A percentile compares a stretch with the other conserved stretches of the same genome.
These are phyloP conservation scores for Aspergillus sparsus DNA, from an alignment of 495 filamentous ascomycete genomes.

Conservation along the genomic window DNA sequence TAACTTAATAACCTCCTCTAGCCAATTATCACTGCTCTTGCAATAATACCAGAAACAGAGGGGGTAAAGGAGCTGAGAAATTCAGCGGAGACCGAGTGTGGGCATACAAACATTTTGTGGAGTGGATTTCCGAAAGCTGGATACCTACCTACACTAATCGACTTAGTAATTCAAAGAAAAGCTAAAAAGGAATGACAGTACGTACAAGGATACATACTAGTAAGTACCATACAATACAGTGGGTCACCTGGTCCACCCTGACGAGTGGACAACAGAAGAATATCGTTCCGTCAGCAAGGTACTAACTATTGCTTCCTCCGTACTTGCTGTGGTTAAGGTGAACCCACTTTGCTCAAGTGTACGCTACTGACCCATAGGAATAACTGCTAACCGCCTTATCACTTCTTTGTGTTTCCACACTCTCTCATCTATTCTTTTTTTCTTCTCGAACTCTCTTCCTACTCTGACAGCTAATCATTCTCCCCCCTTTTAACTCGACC, in stretches of 20 bases:
- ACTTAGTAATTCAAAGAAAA: neutral
- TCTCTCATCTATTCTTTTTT: neutral
- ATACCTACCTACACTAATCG: too few relatives aligned
- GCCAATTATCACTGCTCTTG: too few relatives aligned
- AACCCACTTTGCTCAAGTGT: constrained; percentile 2
- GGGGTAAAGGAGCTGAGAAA: too few relatives aligned
- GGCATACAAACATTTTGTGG: too few relatives aligned
- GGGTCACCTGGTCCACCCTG: neutral
- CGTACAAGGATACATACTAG: constrained; percentile 10
- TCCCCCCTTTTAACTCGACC: constrained; percentile 10
- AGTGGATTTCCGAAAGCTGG: too few relatives aligned
- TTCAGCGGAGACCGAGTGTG: too few relatives aligned
- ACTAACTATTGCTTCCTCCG: neutral
- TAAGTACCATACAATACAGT: constrained; percentile 10
- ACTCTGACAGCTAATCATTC: constrained; percentile 2
- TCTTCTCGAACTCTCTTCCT: constrained; percentile 4
- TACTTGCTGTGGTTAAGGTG: constrained; percentile 8
- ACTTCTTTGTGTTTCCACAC: neutral
- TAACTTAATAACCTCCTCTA: too few relatives aligned
- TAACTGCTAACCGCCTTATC: constrained; percentile 5
- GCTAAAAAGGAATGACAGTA: neutral
- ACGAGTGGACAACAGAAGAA: neutral
- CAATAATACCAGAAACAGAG: too few relatives aligned
- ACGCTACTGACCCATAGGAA: neutral
- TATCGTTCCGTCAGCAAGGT: neutral